Evolutionary conservation across 495 filamentous ascomycete species (phyloP).

Genomic region (Tuber indicum): DNA sequence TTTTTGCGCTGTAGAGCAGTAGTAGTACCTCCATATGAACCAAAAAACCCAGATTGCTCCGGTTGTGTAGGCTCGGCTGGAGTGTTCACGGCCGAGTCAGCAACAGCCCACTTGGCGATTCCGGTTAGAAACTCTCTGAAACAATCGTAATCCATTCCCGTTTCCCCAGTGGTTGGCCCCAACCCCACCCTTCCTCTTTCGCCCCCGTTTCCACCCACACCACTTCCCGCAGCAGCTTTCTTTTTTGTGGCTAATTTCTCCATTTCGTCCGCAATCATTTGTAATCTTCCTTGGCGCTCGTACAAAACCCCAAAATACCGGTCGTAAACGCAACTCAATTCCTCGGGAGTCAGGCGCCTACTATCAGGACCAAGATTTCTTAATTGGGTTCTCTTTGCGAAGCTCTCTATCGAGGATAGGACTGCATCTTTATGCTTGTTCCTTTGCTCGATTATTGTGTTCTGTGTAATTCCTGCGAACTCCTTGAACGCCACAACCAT

Average conservation of each 20-base stretch:
- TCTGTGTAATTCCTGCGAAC: conserved; percentile 89
- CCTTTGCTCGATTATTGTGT: conserved; percentile 79
- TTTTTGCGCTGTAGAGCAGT: conserved; percentile 43
- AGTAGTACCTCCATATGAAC: conserved; percentile 22
- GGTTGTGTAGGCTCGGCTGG: conserved; percentile 3
- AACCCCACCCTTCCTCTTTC: conserved; percentile 81
- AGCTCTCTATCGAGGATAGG: conserved; percentile 88
- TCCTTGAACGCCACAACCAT: conserved; percentile 99
- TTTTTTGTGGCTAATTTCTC: conserved; percentile 50
- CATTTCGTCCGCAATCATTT: conserved; percentile 68
- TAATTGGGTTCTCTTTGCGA: conserved; percentile 93
- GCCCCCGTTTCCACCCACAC: conserved; percentile 15
- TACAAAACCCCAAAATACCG: conserved; percentile 86
- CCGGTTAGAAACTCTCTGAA: conserved; percentile 89
- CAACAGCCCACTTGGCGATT: conserved; percentile 83
- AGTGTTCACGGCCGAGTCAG: conserved; percentile 48
- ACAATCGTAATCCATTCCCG: conserved; percentile 91
- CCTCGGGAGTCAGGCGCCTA: conserved; percentile 76
- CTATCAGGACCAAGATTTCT: conserved; percentile 92
- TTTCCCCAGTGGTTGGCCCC: conserved; percentile 66
- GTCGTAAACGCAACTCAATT: conserved; percentile 84
- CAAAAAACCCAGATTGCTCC: conserved; percentile 15
- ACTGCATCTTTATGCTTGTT: conserved; percentile 88
- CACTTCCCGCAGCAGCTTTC: conserved; percentile 36
- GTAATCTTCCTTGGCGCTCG: conserved; percentile 75